Evolutionary conservation across 2,329 filamentous ascomycete species (phyloP).

Genomic region (Fonsecaea monophora): DNA sequence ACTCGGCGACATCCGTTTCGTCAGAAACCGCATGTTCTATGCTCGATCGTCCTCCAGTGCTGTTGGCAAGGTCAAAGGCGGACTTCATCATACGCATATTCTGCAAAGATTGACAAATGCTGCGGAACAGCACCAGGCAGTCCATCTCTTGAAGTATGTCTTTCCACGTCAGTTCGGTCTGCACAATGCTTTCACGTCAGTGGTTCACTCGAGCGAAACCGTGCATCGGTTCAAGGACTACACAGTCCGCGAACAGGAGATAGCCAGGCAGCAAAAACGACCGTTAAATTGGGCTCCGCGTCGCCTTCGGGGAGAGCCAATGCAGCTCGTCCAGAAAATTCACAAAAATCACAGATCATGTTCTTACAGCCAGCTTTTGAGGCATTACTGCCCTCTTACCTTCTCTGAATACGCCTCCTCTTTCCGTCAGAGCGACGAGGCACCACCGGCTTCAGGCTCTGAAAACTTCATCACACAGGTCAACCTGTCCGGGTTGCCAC

Average conservation of each 20-base stretch:
- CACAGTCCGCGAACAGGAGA: slow-evolving; percentile 82
- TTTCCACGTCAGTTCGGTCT: slow-evolving; percentile 90
- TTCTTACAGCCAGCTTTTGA: slow-evolving; percentile 77
- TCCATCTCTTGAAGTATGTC: slow-evolving; percentile 86
- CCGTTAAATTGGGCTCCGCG: slow-evolving; percentile 44
- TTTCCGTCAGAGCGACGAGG: slow-evolving; percentile 46
- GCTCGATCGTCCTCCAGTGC: slow-evolving; percentile 74
- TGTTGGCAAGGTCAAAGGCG: slow-evolving; percentile 71
- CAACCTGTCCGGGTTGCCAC: neutral
- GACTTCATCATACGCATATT: slow-evolving; percentile 81
- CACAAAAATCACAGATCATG: slow-evolving; percentile 76
- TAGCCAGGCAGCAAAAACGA: slow-evolving; percentile 47
- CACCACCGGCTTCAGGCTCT: neutral
- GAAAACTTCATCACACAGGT: slow-evolving; percentile 26
- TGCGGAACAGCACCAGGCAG: slow-evolving; percentile 60
- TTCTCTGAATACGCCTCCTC: neutral
- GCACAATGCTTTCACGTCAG: slow-evolving; percentile 88
- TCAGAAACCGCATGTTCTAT: slow-evolving; percentile 86
- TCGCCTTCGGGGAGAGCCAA: slow-evolving; percentile 67
- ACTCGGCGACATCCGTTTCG: slow-evolving; percentile 56
- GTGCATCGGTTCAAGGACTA: slow-evolving; percentile 82
- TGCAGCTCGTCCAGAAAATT: slow-evolving; percentile 69
- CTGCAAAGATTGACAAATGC: slow-evolving; percentile 71
- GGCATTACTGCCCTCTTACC: slow-evolving; percentile 75
- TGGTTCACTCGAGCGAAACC: slow-evolving; percentile 67